Evolutionary conservation across 1,139 yeast genomes (phyloP).

Genomic region (Kodamaea sp.): DNA sequence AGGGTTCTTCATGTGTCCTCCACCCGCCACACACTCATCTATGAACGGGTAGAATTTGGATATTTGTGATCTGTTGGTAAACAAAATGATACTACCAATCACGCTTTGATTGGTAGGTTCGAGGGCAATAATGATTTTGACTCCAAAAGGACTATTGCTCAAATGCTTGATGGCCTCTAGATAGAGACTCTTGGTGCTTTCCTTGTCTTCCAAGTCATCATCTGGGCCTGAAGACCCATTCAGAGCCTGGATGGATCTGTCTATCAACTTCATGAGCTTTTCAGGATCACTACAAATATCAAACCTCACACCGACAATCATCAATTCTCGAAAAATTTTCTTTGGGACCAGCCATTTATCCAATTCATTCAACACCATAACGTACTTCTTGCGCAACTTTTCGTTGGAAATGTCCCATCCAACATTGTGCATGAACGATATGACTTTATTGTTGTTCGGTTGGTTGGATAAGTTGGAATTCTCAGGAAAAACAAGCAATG

Average conservation of each 20-base stretch:
- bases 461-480: constrained; percentile 19
- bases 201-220: constrained; percentile 14
- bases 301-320: constrained; percentile 60
- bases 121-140: constrained; percentile 55
- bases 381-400: constrained; percentile 24
- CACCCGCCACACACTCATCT: constrained; percentile 28
- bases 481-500: constrained; percentile 49
- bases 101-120: constrained; percentile 57
- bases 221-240: constrained; percentile 2
- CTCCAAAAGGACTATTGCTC: constrained; percentile 27
- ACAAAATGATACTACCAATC: constrained; percentile 56
- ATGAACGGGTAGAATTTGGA: constrained; percentile 56
- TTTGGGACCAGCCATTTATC: constrained; percentile 55
- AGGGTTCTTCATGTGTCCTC: constrained; percentile 4
- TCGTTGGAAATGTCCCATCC: constrained; percentile 37
- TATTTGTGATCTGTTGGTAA: constrained; percentile 49
- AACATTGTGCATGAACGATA: constrained; percentile 36
- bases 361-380: constrained; percentile 41
- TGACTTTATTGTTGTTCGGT: constrained; percentile 21
- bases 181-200: constrained; percentile 20
- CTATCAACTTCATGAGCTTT: constrained; percentile 40
- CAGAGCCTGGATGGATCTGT: constrained; percentile 14
- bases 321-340: constrained; percentile 56
- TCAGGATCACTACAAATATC: constrained; percentile 51
- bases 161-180: constrained; percentile 22